Percentiles rank a stretch among this genome's conserved stretches.
These are phyloP conservation scores for Gymnopilus junonius DNA, from an alignment of 768 basidiomycete species.

Conservation along the genomic window DNA sequence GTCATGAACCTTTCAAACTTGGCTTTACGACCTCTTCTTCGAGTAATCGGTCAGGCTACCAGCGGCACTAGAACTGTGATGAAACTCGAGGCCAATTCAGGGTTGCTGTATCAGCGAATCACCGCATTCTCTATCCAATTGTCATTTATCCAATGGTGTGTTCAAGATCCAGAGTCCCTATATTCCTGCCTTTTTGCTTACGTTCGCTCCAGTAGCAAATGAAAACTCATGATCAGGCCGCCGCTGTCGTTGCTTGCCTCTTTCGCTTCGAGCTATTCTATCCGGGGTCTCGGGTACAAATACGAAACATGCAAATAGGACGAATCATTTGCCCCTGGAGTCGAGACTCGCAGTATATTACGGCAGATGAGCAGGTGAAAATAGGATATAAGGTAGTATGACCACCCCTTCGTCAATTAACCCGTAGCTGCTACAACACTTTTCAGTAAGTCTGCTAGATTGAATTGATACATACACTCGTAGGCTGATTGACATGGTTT, in stretches of 20 bases:
- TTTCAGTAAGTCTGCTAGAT: neutral
- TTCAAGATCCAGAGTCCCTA: neutral
- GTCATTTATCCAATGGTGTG: neutral
- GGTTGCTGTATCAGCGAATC: neutral
- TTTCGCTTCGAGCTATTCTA: neutral
- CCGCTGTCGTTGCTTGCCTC: neutral
- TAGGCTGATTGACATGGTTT: neutral
- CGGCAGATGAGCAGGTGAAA: neutral
- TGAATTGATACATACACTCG: neutral
- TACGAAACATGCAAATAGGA: neutral
- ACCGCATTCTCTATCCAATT: neutral
- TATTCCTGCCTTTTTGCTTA: neutral
- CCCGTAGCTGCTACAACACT: neutral
- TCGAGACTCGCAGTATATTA: neutral
- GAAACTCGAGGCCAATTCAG: neutral
- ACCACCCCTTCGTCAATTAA: neutral
- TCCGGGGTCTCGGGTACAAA: neutral
- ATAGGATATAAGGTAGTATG: neutral
- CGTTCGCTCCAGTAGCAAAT: neutral
- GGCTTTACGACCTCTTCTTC: no score
- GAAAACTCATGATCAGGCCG: neutral
- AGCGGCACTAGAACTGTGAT: no score
- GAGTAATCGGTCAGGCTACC: no score
- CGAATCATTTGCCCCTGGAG: neutral
- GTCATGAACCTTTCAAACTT: no score